phyloP scores from a whole-genome alignment of 129 eudicot species.

The Oenanthe sinensis region DNA sequence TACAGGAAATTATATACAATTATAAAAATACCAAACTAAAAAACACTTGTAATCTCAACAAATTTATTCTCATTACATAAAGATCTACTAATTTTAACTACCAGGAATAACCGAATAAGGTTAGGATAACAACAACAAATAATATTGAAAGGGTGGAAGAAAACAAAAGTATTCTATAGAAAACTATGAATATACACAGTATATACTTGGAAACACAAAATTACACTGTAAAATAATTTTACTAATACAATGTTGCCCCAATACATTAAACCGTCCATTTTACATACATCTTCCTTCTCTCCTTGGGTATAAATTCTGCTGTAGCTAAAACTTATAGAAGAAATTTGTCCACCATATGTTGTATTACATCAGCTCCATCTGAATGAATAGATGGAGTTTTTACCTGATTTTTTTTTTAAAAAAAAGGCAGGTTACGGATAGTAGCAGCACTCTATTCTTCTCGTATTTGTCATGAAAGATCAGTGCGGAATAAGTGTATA shows the following conservation, averaged over 20 bases:
- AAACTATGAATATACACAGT: too few species aligned
- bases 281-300: slow-evolving; percentile 1
- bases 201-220: too few species aligned
- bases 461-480: neutral
- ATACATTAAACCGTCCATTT: neutral
- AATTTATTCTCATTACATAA: too few species aligned
- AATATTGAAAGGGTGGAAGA: too few species aligned
- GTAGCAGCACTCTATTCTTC: neutral
- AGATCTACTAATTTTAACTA: too few species aligned
- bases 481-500: neutral
- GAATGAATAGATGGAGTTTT: slow-evolving; percentile 61
- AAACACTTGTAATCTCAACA: too few species aligned
- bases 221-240: neutral
- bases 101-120: too few species aligned
- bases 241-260: neutral
- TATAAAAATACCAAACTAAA: too few species aligned
- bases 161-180: too few species aligned
- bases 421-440: neutral
- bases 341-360: slow-evolving; percentile 79
- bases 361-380: slow-evolving; percentile 71
- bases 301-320: neutral
- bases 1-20: too few species aligned
- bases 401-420: slow-evolving; percentile 33
- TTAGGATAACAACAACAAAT: too few species aligned
- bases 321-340: slow-evolving; percentile 19